A percentile compares a stretch with the other conserved stretches of the same genome.
These are phyloP conservation scores for Thuja plicata DNA, from an alignment of 83 land plant genomes.

Conservation along the genomic window DNA sequence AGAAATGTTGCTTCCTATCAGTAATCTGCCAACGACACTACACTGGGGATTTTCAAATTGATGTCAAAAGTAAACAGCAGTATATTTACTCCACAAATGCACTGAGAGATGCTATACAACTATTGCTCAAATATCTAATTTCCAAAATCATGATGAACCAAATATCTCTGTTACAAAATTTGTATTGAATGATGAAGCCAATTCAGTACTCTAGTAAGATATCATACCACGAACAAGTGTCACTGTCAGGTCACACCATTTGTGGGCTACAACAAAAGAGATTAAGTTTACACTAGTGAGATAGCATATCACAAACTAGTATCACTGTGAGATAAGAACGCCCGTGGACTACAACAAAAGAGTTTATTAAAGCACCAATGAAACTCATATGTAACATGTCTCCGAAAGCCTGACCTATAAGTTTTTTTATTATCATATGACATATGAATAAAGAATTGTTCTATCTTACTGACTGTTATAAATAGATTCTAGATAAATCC, in stretches of 20 bases:
- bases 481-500: slow-evolving; percentile 12
- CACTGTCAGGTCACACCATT: neutral
- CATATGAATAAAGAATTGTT: neutral
- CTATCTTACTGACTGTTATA: neutral
- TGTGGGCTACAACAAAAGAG: neutral
- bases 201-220: neutral
- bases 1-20: neutral
- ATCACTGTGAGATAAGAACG: too few relatives aligned
- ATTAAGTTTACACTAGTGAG: neutral
- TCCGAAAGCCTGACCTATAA: neutral
- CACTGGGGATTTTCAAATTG: neutral
- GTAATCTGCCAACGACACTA: neutral
- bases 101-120: neutral
- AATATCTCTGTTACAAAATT: neutral
- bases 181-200: neutral
- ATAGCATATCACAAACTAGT: too few relatives aligned
- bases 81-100: neutral
- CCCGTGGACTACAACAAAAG: neutral
- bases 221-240: neutral
- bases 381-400: neutral
- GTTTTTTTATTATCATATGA: neutral
- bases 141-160: neutral
- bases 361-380: neutral
- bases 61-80: neutral
- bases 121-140: neutral